A percentile compares a stretch with the other conserved stretches of the same genome.
Evolutionary conservation across 2,329 filamentous ascomycete genomes (phyloP).

Genomic region (Zymoseptoria brevis): DNA sequence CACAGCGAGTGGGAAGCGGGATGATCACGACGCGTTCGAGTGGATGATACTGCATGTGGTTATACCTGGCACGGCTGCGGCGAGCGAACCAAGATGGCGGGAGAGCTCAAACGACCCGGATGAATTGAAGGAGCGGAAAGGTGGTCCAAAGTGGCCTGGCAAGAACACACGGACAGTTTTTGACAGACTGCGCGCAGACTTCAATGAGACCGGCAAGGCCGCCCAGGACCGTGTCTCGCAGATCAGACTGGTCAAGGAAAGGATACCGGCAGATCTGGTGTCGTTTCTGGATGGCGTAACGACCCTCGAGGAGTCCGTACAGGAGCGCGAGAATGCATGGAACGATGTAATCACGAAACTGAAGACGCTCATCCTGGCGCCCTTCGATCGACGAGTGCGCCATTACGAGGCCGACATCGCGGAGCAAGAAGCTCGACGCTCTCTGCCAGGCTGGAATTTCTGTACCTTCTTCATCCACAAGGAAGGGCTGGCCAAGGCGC

Average conservation of each 20-base stretch:
- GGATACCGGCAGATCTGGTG: conserved; percentile 38
- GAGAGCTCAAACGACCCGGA: conserved; percentile 43
- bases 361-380: conserved; percentile 76
- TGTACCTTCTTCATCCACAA: conserved; percentile 98
- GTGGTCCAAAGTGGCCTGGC: conserved; percentile 67
- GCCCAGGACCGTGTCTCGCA: conserved; percentile 73
- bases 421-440: conserved; percentile 81
- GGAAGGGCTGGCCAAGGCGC: conserved; percentile 84
- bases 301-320: conserved; percentile 60
- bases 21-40: conserved; percentile 94
- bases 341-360: conserved; percentile 76
- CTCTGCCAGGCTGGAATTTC: conserved; percentile 93
- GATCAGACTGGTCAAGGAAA: conserved; percentile 58
- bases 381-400: conserved; percentile 81
- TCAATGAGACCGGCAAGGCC: conserved; percentile 69
- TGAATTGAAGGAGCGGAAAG: conserved; percentile 55
- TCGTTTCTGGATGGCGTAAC: conserved; percentile 37
- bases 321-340: conserved; percentile 77
- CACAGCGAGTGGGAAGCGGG: conserved; percentile 59
- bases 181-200: conserved; percentile 84
- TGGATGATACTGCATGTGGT: conserved; percentile 93
- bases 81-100: conserved; percentile 64
- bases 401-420: conserved; percentile 98
- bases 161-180: conserved; percentile 71
- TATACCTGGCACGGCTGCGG: conserved; percentile 72